Evolutionary conservation across 192 early-diverging fungal species (phyloP), one percentile per base, ranked within the genome.

Genomic region (Radiomyces spectabilis): DNA sequence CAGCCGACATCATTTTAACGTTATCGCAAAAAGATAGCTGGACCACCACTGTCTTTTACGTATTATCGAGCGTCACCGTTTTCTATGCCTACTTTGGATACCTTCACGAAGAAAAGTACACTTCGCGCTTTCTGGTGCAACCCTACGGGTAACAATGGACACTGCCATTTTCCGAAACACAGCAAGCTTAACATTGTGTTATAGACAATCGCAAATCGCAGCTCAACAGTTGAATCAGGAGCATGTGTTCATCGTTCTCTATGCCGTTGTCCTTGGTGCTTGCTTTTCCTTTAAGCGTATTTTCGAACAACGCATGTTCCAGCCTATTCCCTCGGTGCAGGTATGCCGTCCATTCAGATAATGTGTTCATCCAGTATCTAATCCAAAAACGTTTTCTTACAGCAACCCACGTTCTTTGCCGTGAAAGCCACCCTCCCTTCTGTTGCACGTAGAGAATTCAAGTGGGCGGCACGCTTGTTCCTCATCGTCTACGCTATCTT

Each of bases 201-300:
- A n/a, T n/a, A n/a, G n/a, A n/a, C n/a, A n/a, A n/a, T n/a, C n/a
- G n/a, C n/a, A n/a, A n/a, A n/a, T 34, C 21, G 61, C 53, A 12
- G 64, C 51, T 45, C 34, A 48, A 39, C 57, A 66, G 38, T 38
- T 66, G 9, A 66, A 66, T 29, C 53, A 55, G 16, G 57, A 66
- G 10, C 39, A 24, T 18, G 51, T 66, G 2, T 66, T 66, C 38
- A 7, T 66, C 7, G 13, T 25, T 2, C 18, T 55, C 26, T 66
- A 44, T 49, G 42, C 52, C 1, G 10, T 55, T 1, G 24, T 44
- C 0, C 31, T 66, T 21, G 64, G 41, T 18, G 8, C 41, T 15
- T 27, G 1, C 8, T 62, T 38, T 33, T 22, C 44, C 22, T 4
- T 42, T 3, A n/a, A 41, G 13, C 37, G 21, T 15, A 21, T 58